Conservation (phyloP, 129 eudicot genomes). For the Chrysanthemum makinoi region DNA sequence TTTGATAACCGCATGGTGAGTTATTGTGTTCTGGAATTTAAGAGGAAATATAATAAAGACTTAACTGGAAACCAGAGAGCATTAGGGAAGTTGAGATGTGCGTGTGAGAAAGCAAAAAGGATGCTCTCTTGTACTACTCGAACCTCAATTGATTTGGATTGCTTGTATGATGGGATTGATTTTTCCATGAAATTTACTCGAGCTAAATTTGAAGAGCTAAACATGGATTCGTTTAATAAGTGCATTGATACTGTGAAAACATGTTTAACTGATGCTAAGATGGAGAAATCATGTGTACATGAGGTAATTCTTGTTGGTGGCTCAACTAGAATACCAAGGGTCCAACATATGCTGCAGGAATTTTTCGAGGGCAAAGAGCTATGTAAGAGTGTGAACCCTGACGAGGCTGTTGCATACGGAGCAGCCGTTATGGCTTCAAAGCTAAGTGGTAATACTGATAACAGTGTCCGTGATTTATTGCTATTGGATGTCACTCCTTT, state of each 20-base stretch:
- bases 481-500: constrained; percentile 20
- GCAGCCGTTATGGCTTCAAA: constrained; percentile 19
- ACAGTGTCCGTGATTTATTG: background rate
- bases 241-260: too few relatives aligned
- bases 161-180: constrained; percentile 26
- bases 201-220: constrained; percentile 29
- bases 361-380: too few relatives aligned
- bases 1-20: constrained; percentile 15
- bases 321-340: too few relatives aligned
- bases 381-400: too few relatives aligned
- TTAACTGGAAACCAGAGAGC: constrained; percentile 12
- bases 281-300: constrained; percentile 15
- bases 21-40: constrained; percentile 8
- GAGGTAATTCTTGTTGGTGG: background rate
- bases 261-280: constrained; percentile 16
- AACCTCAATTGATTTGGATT: constrained; percentile 16
- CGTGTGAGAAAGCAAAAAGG: constrained; percentile 21
- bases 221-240: constrained; percentile 8
- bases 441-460: constrained; percentile 1
- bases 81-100: constrained; percentile 18
- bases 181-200: constrained; percentile 16
- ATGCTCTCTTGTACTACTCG: constrained; percentile 14
- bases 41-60: constrained; percentile 9
- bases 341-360: too few relatives aligned
- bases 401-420: constrained; percentile 25